Evolutionary conservation across 2,329 filamentous ascomycete genomes (phyloP), one percentile per base, ranked within the genome.

Genomic region (Fusarium tupiense): DNA sequence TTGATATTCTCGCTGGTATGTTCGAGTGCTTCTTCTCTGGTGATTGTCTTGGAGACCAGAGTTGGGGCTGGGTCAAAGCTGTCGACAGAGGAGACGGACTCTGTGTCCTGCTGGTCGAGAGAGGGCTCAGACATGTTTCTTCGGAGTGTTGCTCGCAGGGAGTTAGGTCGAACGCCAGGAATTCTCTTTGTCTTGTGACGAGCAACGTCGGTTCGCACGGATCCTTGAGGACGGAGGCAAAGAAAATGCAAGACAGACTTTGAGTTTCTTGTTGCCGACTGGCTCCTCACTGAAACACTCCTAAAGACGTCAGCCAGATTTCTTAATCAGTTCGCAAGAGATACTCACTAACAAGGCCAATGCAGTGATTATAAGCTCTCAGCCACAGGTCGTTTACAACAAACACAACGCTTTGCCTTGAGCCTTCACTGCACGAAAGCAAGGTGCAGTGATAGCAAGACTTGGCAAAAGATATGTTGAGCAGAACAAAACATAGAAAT

Each of bases 301-400:
- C 8, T 2, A 2, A 14, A 8, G 3, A 11, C 0, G 1, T 52
- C 9, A 52, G n/a, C 16, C 3, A 19, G 6, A 3, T 4, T 1
- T 35, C 0, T 6, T 8, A 2, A 2, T 20, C 3, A 24, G 4
- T 35, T 14, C 4, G 2, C 2, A 11, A 6, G 3, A 24, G 12
- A 33, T 12, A 24, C 49, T 52, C 3, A 24, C 22, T 8, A 35
- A 10, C 3, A 24, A 35, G 8, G 8, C 10, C 49, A 24, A 11
- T 4, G 0, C 8, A 6, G n/a, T 35, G 31, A 52, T 52, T 52
- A 20, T 35, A 52, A 35, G 31, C 49, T 35, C n/a, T 52, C 31
- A 35, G 31, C 22, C 31, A 31, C 6, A 19, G 4, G 22, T 7
- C 1, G 17, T 33, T 37, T 5, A 37, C 29, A 52, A 52, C 10